Base-by-base conservation (phyloP, 2,329 filamentous ascomycete species). In the Gyromitra esculenta region DNA sequence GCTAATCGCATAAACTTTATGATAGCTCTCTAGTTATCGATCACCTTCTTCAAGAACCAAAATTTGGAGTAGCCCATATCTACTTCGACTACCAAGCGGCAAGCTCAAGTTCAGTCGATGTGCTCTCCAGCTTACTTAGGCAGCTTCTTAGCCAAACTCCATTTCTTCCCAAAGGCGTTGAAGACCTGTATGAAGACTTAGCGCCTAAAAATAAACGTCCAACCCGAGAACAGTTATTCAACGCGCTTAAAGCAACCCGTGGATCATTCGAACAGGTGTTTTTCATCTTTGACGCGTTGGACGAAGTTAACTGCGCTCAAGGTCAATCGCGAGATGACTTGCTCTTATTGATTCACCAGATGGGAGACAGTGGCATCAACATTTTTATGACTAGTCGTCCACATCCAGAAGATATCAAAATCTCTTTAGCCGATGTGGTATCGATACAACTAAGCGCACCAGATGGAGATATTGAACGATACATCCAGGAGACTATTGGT, bases 41-140 rank as follows among this genome's bases (percentile, higher is more conserved):
- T 37, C 7, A 69, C 13, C 9, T 56, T n/a, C 52, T 52, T 7
- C 54, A 9, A 39, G 5, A 39, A 18, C 18, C 8, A 11, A 35
- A 13, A 15, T 15, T 21, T 21, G 66, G 66, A 35, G 66, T 69
- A 9, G 66, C 66, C 25, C 45, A 69, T 54, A 60, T 69, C 25
- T 69, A 60, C 45, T 69, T 69, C 41, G 57, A 69, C 15, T 68
- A 68, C n/a, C 48, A 68, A n/a, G 37, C 48, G 35, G n/a, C 59
- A 35, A 39, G 45, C 2, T 43, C 59, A 18, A 45, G n/a, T n/a
- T 31, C 50, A 25, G 5, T 41, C 21, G 5, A 48, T 18, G 35
- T 69, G 18, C 13, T 69, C 21, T 57, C 66, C 11, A 69, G 66
- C n/a, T 41, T 69, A 11, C 39, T 48, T 15, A 35, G 18, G 13